Base-by-base conservation (phyloP, 257 asterid genomes). In the Lavandula angustifolia region DNA sequence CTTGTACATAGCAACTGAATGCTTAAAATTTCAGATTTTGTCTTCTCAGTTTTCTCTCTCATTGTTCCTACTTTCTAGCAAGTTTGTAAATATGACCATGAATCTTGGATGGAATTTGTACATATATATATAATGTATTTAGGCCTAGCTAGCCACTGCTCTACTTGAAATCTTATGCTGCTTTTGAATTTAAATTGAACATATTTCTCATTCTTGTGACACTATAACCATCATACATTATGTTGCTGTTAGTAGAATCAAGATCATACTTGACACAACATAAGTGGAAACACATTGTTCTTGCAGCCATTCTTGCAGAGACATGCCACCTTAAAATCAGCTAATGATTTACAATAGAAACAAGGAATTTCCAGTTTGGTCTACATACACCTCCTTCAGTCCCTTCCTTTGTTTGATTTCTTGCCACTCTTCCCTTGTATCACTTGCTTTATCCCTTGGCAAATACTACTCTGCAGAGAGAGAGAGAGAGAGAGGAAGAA, bases 401-500 rank as follows among this genome's bases (percentile, higher is more conserved):
- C 31, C 10, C 64, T 61, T 66, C 73, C 64, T 46, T 78, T 76
- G 64, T 66, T 82, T 2, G 82, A 54, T 71, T 77, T 87, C 59
- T 65, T 81, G 60, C 67, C 67, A 42, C 77, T 74, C 77, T 78
- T 87, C 94, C 96, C 83, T 11, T 83, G 86, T 1, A 85, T 62
- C 49, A 66, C 89, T 46, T 83, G 87, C 85, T 85, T 88, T 42
- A 88, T 73, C 9, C 96, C 91, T 58, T 80, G 72, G 51, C 52
- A 83, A 43, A 85, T 79, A 1, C 81, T 59, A 38, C 75, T 81
- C 96, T 87, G 85, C 9, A 77, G 67, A 18, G 38, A 22, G 6
- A 58, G 3, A 56, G 31, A 9, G 14, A 27, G 8, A 22, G 9
- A 29, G 49, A 10, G 40, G 16, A 7, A 11, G 41, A 38, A 3